Conservation (phyloP, 176 grass and related monocot genomes). For the Neostapfia colusana region DNA sequence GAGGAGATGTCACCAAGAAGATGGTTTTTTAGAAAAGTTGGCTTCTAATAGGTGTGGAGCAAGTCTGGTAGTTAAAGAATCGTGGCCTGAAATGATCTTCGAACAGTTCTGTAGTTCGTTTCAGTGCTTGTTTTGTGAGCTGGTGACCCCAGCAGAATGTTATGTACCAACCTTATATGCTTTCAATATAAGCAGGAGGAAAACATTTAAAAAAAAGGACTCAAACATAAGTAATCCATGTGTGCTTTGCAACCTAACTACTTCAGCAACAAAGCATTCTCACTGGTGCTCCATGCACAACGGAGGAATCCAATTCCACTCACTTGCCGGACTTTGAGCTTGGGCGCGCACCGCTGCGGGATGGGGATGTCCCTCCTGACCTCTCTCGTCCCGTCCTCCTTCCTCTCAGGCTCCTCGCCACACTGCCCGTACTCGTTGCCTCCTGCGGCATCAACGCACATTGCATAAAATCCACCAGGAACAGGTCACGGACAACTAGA, state of each 20-base stretch:
- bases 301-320: constrained; percentile 36
- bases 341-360: constrained; percentile 74
- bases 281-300: neutral
- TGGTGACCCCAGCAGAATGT: too few relatives aligned
- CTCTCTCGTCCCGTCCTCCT: constrained; percentile 76
- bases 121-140: too few relatives aligned
- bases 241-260: constrained; percentile 3
- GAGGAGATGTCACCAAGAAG: too few relatives aligned
- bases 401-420: constrained; percentile 93
- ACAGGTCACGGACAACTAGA: neutral
- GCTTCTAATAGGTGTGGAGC: too few relatives aligned
- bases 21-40: too few relatives aligned
- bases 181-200: too few relatives aligned
- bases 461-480: constrained; percentile 26
- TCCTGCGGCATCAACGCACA: constrained; percentile 46
- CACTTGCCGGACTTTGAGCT: constrained; percentile 90
- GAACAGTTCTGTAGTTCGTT: too few relatives aligned
- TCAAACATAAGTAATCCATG: neutral
- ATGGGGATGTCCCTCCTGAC: constrained; percentile 84
- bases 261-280: constrained; percentile 29
- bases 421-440: constrained; percentile 98
- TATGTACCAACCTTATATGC: neutral
- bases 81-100: too few relatives aligned
- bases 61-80: too few relatives aligned
- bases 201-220: too few relatives aligned